A percentile compares a stretch with the other conserved stretches of the same genome.
phyloP scores from a whole-genome alignment of 2,329 filamentous ascomycete species.

The Bisporella sp. region DNA sequence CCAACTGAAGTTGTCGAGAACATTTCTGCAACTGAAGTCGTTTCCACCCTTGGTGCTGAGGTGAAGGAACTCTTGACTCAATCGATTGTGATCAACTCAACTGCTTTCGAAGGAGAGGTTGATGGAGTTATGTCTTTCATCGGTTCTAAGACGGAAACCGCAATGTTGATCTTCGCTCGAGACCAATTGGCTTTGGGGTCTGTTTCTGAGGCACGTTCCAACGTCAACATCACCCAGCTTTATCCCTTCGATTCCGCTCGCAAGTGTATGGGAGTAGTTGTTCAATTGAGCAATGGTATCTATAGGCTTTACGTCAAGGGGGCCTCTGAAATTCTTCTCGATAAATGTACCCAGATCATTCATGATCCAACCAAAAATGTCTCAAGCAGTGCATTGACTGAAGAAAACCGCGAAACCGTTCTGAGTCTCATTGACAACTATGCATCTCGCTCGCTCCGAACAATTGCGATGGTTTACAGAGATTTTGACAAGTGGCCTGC shows the following conservation, averaged over 20 bases:
- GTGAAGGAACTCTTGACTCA: conserved; percentile 44
- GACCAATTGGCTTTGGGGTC: conserved; percentile 59
- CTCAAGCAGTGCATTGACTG: conserved; percentile 43
- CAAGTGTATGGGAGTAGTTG: conserved; percentile 63
- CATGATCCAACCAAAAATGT: conserved; percentile 51
- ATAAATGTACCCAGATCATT: conserved; percentile 42
- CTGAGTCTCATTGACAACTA: conserved; percentile 52
- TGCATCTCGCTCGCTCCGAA: conserved; percentile 62
- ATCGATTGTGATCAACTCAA: conserved; percentile 62
- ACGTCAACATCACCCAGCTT: conserved; percentile 49
- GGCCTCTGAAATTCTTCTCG: conserved; percentile 43
- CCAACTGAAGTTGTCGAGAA: conserved; percentile 15
- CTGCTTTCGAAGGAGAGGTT: conserved; percentile 60
- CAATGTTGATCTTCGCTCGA: conserved; percentile 61
- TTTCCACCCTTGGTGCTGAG: conserved; percentile 17
- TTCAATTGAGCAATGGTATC: conserved; percentile 39
- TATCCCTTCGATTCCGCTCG: conserved; percentile 35
- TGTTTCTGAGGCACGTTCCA: conserved; percentile 54
- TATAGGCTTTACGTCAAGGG: conserved; percentile 45
- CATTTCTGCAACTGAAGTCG: conserved; percentile 23
- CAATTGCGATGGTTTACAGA: conserved; percentile 66
- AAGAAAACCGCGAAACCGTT: conserved; percentile 48
- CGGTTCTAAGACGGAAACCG: conserved; percentile 73
- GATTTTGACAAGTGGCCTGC: conserved; percentile 68
- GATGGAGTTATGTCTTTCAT: conserved; percentile 55